A percentile compares a stretch with the other conserved stretches of the same genome.
phyloP scores from a whole-genome alignment of 2,329 filamentous ascomycete species.

The Aureobasidium sp. region DNA sequence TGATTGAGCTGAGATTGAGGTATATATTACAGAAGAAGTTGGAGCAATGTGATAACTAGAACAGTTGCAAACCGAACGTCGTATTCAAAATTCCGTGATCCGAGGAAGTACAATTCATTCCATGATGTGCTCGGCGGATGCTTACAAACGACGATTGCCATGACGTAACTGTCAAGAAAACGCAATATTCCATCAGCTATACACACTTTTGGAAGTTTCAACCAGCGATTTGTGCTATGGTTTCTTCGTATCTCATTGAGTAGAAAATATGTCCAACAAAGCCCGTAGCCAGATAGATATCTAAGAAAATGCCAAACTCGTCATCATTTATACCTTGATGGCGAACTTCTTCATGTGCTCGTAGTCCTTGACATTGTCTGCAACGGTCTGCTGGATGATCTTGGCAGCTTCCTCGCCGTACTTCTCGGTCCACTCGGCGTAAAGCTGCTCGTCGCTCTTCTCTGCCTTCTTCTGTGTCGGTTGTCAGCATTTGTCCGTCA shows the following conservation, averaged over 20 bases:
- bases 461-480: constrained; percentile 46
- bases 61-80: too few species aligned
- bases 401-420: constrained; percentile 63
- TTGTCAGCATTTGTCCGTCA: constrained; percentile 9
- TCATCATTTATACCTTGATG: constrained; percentile 37
- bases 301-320: not conserved
- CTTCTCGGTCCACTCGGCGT: constrained; percentile 64
- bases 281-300: not conserved
- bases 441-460: constrained; percentile 56
- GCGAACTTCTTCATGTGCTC: constrained; percentile 75
- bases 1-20: not conserved
- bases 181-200: not conserved
- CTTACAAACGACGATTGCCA: not conserved
- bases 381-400: constrained; percentile 60
- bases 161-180: not conserved
- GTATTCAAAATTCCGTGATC: too few species aligned
- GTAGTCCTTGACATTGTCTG: constrained; percentile 65
- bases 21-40: not conserved
- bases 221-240: not conserved
- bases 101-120: not conserved
- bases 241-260: not conserved
- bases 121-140: not conserved
- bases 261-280: not conserved
- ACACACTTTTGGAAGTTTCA: not conserved
- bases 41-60: too few species aligned